phyloP scores from a whole-genome alignment of 176 grass and related monocot species.

The Panicum miliaceum region DNA sequence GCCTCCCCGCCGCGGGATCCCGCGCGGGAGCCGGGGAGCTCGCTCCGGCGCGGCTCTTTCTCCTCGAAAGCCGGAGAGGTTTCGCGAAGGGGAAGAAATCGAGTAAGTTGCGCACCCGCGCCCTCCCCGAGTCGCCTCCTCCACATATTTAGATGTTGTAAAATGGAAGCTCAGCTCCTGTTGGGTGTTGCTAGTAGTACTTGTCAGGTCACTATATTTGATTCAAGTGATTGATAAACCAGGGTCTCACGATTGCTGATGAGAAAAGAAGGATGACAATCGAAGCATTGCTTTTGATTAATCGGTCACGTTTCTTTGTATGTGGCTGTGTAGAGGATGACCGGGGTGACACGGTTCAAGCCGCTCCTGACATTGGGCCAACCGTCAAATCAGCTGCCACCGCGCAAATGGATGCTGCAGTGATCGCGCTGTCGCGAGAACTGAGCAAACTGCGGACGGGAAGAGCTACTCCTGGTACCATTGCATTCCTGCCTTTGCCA shows the following conservation, averaged over 20 bases:
- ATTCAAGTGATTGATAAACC: not conserved
- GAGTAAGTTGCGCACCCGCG: slow-evolving; percentile 41
- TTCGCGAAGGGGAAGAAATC: slow-evolving; percentile 89
- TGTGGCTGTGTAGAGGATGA: slow-evolving; percentile 64
- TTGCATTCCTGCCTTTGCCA: not conserved
- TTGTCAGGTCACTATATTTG: slow-evolving; percentile 13
- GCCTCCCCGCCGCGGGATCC: slow-evolving; percentile 42
- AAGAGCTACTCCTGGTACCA: slow-evolving; percentile 74
- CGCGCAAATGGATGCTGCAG: slow-evolving; percentile 79
- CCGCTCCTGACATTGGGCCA: slow-evolving; percentile 67
- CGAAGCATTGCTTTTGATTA: slow-evolving; percentile 2
- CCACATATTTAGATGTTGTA: not conserved
- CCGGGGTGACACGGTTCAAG: slow-evolving; percentile 75
- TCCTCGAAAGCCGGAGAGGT: slow-evolving; percentile 48
- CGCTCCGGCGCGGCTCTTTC: slow-evolving; percentile 26
- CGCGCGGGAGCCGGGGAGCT: slow-evolving; percentile 18
- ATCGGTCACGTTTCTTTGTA: slow-evolving; percentile 24
- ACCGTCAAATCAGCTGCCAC: slow-evolving; percentile 66
- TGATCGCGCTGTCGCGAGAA: slow-evolving; percentile 76
- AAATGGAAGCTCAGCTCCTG: not conserved
- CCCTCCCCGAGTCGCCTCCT: not conserved
- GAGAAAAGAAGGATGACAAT: not conserved
- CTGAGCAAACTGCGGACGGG: slow-evolving; percentile 90
- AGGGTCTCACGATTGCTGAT: not conserved
- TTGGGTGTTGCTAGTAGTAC: not conserved